Evolutionary conservation across 2,329 filamentous ascomycete species (phyloP), one percentile per base, ranked within the genome.

Genomic region (Monosporascus sp.): DNA sequence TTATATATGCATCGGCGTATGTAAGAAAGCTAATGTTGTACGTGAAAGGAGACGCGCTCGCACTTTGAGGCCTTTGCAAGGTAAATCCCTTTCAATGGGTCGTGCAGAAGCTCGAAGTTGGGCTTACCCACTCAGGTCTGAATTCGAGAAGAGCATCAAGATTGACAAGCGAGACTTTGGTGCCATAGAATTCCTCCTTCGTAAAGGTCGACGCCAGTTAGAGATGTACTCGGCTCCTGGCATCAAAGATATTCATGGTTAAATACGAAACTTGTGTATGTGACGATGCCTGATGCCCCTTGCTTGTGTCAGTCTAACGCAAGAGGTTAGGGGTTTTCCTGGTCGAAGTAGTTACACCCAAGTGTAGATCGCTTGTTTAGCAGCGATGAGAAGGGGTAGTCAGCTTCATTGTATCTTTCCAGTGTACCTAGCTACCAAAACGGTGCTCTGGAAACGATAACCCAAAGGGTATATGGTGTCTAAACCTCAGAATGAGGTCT

Each of bases 121-220:
- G 31, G 31, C 31, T 35, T 35, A 35, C 31, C 11, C 9, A 35
- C 4, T 35, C 31, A 92, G 89, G 60, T 70, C 76, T 27, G 90
- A 97, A 66, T 97, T 99, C 66, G 76, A 84, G 39, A 88, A 87
- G 67, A 79, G 89, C 65, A 66, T 83, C 14, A 67, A 70, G 8
- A 70, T 95, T 52, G 86, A 88, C 69, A 94, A 90, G 72, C 90
- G 89, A 62, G 90, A 96, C 66, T 96, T 96, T 70, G 77, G 79
- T 17, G 86, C 90, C 6, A 87, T 97, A 53, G 92, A 97, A 70
- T 94, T 90, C 68, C 75, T 96, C 36, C 68, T 97, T 50, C 82
- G 92, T 55, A 93, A 90, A 68, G 92, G 92, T 22, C 80, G 82
- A 41, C 81, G 89, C 45, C 90, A 96, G 67, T 76, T 97, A 18